phyloP scores from a whole-genome alignment of 23 red algal genomes.

The Chondrus crispus region DNA sequence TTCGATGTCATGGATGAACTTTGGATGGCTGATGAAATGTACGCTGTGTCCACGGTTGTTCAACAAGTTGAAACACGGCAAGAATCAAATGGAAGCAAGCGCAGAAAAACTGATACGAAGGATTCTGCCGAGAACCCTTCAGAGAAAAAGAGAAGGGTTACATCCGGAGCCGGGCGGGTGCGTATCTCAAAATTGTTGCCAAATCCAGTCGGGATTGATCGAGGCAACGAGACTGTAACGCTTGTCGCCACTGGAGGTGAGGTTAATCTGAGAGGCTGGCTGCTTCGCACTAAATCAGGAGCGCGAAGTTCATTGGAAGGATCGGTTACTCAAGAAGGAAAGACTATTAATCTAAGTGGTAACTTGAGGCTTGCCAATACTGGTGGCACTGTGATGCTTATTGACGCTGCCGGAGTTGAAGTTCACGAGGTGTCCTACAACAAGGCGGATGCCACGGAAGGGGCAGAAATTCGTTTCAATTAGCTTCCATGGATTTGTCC shows the following conservation, averaged over 20 bases:
- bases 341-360: background rate
- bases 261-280: background rate
- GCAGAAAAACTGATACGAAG: background rate
- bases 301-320: background rate
- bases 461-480: too few relatives aligned
- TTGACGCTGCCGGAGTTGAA: too few relatives aligned
- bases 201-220: constrained; percentile 18
- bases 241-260: background rate
- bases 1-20: background rate
- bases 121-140: too few relatives aligned
- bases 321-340: background rate
- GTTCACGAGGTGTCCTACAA: too few relatives aligned
- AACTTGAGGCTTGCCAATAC: background rate
- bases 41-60: background rate
- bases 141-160: too few relatives aligned
- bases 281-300: background rate
- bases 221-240: constrained; percentile 7
- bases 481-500: too few relatives aligned
- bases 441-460: too few relatives aligned
- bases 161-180: background rate
- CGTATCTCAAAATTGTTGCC: background rate
- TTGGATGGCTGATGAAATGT: constrained; percentile 12
- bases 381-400: background rate
- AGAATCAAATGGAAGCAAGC: background rate
- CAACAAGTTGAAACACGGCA: background rate